These are phyloP conservation scores for Penicillium sp. DNA, from an alignment of 2,329 filamentous ascomycete species.

Conservation along the genomic window DNA sequence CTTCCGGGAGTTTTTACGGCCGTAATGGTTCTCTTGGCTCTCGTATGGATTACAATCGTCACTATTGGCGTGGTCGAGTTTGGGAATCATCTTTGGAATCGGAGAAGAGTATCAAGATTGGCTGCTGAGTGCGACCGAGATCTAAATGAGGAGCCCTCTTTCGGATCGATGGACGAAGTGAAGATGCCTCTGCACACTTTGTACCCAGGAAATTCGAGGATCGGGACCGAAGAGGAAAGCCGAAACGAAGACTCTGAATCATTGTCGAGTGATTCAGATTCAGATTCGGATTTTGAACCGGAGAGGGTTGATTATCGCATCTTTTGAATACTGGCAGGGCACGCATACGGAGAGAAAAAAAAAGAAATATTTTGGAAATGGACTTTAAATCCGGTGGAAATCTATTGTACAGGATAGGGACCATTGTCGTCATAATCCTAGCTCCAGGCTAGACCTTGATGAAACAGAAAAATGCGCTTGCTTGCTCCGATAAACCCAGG, in stretches of 20 bases:
- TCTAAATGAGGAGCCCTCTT: neutral
- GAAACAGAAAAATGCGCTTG: slow-evolving; percentile 10
- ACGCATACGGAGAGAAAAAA: neutral
- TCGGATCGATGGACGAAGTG: neutral
- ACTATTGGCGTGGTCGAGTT: slow-evolving; percentile 22
- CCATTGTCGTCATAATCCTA: slow-evolving; percentile 8
- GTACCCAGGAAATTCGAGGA: no score
- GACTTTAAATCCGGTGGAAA: slow-evolving; percentile 2
- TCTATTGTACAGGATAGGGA: slow-evolving; percentile 16
- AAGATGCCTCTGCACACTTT: neutral
- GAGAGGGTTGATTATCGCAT: slow-evolving; percentile 14
- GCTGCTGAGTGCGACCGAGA: neutral
- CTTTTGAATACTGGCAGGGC: slow-evolving; percentile 1
- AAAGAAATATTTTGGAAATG: neutral
- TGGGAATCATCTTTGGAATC: slow-evolving; percentile 19
- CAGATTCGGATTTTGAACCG: slow-evolving; percentile 5
- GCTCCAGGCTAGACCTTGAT: slow-evolving; percentile 3
- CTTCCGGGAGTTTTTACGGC: slow-evolving; percentile 15
- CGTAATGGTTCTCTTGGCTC: slow-evolving; percentile 17
- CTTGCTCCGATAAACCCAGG: slow-evolving; percentile 8
- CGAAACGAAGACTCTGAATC: neutral
- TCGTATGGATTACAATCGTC: slow-evolving; percentile 26
- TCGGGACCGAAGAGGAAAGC: no score
- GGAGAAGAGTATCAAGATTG: neutral
- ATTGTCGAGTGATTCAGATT: slow-evolving; percentile 5